Conservation (phyloP, 164 flowering plant species). For the Stephania yunnanensis region DNA sequence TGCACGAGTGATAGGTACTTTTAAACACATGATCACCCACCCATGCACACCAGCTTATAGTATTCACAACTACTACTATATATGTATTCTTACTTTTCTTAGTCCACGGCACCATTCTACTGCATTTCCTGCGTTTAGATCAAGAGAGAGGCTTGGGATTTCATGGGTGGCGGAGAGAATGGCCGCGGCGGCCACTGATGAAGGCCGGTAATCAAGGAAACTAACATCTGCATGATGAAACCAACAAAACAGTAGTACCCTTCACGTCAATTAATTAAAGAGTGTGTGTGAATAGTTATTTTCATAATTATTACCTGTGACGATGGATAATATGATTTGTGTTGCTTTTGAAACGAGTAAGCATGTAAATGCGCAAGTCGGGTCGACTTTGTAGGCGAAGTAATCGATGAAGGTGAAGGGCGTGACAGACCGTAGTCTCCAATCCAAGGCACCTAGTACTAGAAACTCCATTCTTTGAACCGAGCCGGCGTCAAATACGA, state of each 20-base stretch:
- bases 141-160: slow-evolving; percentile 45
- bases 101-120: slow-evolving; percentile 76
- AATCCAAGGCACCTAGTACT: slow-evolving; percentile 59
- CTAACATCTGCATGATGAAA: slow-evolving; percentile 44
- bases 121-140: slow-evolving; percentile 47
- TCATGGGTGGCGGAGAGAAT: slow-evolving; percentile 67
- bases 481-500: slow-evolving; percentile 64
- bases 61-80: not conserved
- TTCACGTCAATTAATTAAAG: not conserved
- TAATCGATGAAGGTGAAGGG: slow-evolving; percentile 74
- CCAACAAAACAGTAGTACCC: not conserved
- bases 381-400: slow-evolving; percentile 69
- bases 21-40: slow-evolving; percentile 6
- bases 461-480: slow-evolving; percentile 76
- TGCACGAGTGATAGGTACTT: slow-evolving; percentile 9
- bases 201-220: slow-evolving; percentile 69
- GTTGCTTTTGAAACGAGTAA: slow-evolving; percentile 61
- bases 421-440: slow-evolving; percentile 80
- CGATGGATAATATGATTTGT: slow-evolving; percentile 58
- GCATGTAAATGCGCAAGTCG: slow-evolving; percentile 39
- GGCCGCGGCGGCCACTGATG: slow-evolving; percentile 81
- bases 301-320: slow-evolving; percentile 43
- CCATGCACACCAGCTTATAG: not conserved
- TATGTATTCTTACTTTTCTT: slow-evolving; percentile 50
- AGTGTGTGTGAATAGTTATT: not conserved